Evolutionary conservation across 176 grass and related monocot genomes (phyloP), one percentile per base, ranked within the genome.

Genomic region (Oryza glaberrima): DNA sequence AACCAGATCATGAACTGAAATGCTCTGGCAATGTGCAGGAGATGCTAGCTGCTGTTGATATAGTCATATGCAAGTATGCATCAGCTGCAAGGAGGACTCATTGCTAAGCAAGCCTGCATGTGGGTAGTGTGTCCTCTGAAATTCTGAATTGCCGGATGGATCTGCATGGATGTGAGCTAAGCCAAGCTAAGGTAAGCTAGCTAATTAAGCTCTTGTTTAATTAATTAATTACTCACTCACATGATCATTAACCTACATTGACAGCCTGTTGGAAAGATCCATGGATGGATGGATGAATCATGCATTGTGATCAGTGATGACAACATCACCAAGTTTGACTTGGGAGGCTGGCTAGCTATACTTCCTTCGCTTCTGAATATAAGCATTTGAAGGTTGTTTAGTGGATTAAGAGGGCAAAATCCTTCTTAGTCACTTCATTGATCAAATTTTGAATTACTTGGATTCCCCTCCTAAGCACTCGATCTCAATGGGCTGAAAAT

Each of bases 191-290:
- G 44, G 44, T 45, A 34, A 14, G 46, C 46, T 40, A 32, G 23
- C 23, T 35, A 36, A 38, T 26, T 65, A n/a, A 64, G 52, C 17
- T 28, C 2, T 48, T n/a, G 52, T 58, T 45, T 74, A 25, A 38
- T 67, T 79, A 74, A 51, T 72, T 58, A 58, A n/a, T 20, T 58
- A 58, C 54, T 70, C 36, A 66, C 69, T 82, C 40, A 66, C 73
- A 75, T 84, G 22, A 79, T 38, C 67, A 88, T 88, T 70, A 72
- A 87, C 81, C 73, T 82, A n/a, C 34, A 83, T 89, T 38, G 82
- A 89, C 87, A 89, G 87, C 81, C 87, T 89, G 82, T 77, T 75
- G 70, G 76, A 41, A 77, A 38, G 69, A 88, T 84, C 76, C 56
- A 73, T 84, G 69, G 46, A 74, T 58, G 12, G 20, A 78, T 78